Conservation (phyloP, 768 basidiomycete genomes). For the Mycena venus region DNA sequence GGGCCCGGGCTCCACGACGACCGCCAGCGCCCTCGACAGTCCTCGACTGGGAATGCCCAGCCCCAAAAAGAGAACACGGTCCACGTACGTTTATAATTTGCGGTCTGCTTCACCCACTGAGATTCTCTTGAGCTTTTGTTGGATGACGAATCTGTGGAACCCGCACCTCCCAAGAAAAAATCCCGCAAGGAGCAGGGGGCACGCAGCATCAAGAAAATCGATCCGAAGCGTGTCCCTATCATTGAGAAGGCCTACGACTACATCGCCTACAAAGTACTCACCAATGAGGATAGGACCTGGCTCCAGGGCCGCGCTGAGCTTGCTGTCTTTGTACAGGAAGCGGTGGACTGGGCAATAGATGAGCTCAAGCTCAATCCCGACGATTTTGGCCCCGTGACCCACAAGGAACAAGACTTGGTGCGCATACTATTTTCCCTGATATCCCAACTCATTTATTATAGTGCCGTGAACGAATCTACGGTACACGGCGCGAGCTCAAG, state of each 20-base stretch:
- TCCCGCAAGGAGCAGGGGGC: background rate
- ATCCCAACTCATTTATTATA: background rate
- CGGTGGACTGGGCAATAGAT: background rate
- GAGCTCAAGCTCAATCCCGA: background rate
- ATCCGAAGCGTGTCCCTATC: background rate
- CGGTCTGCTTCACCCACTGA: too few relatives aligned
- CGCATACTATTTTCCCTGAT: background rate
- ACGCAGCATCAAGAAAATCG: constrained; percentile 6
- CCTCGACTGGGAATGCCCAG: too few relatives aligned
- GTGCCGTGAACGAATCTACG: background rate
- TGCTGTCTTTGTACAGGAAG: background rate
- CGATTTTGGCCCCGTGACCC: background rate
- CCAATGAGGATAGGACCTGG: background rate
- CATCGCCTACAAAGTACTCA: background rate
- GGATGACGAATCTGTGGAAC: background rate
- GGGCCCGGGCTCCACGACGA: too few relatives aligned
- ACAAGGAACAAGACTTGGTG: background rate
- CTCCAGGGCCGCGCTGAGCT: background rate
- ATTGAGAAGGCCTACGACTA: background rate
- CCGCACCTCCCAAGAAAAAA: background rate
- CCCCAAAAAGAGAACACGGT: too few relatives aligned
- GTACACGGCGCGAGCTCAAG: too few relatives aligned
- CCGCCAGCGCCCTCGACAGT: too few relatives aligned
- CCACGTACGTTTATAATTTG: too few relatives aligned
- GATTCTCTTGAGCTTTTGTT: background rate